phyloP scores from a whole-genome alignment of 371 early-diverging fungal species.

The Zopfochytrium polystomum region DNA sequence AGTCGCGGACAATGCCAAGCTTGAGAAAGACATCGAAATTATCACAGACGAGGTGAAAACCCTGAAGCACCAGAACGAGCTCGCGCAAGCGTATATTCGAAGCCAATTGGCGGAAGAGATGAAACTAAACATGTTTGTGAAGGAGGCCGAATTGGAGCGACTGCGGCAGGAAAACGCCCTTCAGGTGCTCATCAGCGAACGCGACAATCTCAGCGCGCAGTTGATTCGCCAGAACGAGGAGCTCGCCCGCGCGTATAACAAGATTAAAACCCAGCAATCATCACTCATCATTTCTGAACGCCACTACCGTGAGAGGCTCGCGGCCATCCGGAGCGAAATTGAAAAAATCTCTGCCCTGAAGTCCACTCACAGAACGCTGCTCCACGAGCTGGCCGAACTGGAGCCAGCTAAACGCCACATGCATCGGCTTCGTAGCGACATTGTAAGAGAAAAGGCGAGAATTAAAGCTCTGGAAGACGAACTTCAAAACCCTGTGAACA shows the following conservation, averaged over 20 bases:
- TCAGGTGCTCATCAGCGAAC: conserved; percentile 41
- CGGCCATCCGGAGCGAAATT: conserved; percentile 20
- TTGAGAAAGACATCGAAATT: conserved; percentile 48
- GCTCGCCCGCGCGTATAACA: conserved; percentile 48
- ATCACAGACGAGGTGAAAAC: conserved; percentile 50
- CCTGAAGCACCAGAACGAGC: conserved; percentile 50
- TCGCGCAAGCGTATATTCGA: conserved; percentile 50
- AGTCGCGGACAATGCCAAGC: conserved; percentile 38
- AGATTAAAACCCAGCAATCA: conserved; percentile 47
- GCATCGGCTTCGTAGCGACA: conserved; percentile 36
- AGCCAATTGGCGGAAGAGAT: conserved; percentile 47
- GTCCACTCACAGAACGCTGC: conserved; percentile 15
- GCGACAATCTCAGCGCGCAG: conserved; percentile 50
- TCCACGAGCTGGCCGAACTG: conserved; percentile 25
- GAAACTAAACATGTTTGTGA: conserved; percentile 55
- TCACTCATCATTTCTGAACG: conserved; percentile 41
- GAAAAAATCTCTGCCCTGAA: conserved; percentile 28
- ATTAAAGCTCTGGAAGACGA: conserved; percentile 57
- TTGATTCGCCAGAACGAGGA: conserved; percentile 52
- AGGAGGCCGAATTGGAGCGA: conserved; percentile 54
- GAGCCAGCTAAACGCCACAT: conserved; percentile 28
- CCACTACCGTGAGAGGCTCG: conserved; percentile 42
- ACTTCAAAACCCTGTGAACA: conserved; percentile 53
- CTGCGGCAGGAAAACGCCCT: conserved; percentile 47
- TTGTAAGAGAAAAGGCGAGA: conserved; percentile 41